Evolutionary conservation across 2,329 filamentous ascomycete genomes (phyloP), one percentile per base, ranked within the genome.

Genomic region (Trichoderma simmonsii): DNA sequence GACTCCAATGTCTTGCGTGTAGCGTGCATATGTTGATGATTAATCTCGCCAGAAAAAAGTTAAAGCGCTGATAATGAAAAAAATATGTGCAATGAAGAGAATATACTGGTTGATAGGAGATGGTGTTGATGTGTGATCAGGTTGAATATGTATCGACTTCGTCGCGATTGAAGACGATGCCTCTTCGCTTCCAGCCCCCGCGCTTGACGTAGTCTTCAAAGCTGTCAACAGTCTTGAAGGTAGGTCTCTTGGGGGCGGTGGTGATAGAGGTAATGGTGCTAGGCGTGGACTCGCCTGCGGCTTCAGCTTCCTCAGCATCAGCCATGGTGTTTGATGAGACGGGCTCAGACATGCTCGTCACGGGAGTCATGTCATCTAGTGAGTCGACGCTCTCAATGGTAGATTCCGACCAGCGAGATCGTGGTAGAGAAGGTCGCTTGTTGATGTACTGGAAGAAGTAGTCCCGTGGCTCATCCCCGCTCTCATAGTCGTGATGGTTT

Each of bases 361-460:
- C 36, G 24, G 72, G 72, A 21, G 72, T 74, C 56, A 68, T 72
- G 6, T 77, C 75, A n/a, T 79, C 78, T 36, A 78, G 72, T 65
- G 75, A 77, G 61, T 76, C 75, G 28, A 79, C 70, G 1, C 83
- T 84, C 6, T 76, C 75, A 39, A 79, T 73, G 3, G 83, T 84
- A 8, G 83, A 84, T 68, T 83, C 82, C 51, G 83, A 84, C 83
- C 83, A 84, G 71, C 79, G 80, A 24, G 82, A 84, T 65, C 79
- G 77, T 2, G 78, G 80, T 74, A 82, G 72, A 4, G 76, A 73
- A 24, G 81, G 80, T 21, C 78, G 77, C 72, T 76, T 75, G 39
- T 76, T 75, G 51, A 80, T 72, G 36, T 77, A 76, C 73, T 77
- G 71, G 71, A 77, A 75, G 75, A 82, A 83, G 75, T 82, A 82